phyloP scores from a whole-genome alignment of 306 rosid genomes.

The Ammopiptanthus mongolicus region DNA sequence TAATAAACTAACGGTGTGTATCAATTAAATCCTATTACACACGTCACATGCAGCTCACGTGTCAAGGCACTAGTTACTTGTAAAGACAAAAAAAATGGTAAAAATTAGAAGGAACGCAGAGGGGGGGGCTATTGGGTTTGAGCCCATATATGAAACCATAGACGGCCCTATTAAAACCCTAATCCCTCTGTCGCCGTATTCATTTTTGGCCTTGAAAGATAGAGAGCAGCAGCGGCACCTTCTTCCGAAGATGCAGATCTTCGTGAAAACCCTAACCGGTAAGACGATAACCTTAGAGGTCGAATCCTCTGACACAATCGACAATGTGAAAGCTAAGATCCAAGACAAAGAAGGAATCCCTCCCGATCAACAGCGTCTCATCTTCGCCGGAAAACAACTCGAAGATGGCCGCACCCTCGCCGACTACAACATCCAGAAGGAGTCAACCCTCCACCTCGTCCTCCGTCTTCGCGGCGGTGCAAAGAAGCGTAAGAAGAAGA shows the following conservation, averaged over 20 bases:
- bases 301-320: constrained; percentile 20
- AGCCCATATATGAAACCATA: too few relatives aligned
- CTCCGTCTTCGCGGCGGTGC: constrained; percentile 35
- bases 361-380: constrained; percentile 26
- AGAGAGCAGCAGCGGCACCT: too few relatives aligned
- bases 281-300: constrained; percentile 29
- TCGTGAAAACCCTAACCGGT: constrained; percentile 12
- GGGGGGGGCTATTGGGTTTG: too few relatives aligned
- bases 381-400: constrained; percentile 29
- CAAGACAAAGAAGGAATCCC: constrained; percentile 14
- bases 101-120: too few relatives aligned
- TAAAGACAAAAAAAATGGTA: too few relatives aligned
- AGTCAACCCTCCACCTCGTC: constrained; percentile 28
- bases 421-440: constrained; percentile 37
- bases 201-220: too few relatives aligned
- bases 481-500: constrained; percentile 40
- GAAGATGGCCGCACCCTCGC: constrained; percentile 35
- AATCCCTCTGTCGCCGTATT: too few relatives aligned
- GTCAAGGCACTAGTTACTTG: too few relatives aligned
- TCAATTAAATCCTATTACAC: too few relatives aligned
- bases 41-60: too few relatives aligned
- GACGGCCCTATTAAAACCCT: too few relatives aligned
- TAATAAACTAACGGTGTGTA: too few relatives aligned
- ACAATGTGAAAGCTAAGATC: constrained; percentile 14
- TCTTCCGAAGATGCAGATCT: neutral